Percentiles rank a stretch among this genome's conserved stretches.
phyloP scores from a whole-genome alignment of 106 monocot genomes.

The Dendrobium officinale region DNA sequence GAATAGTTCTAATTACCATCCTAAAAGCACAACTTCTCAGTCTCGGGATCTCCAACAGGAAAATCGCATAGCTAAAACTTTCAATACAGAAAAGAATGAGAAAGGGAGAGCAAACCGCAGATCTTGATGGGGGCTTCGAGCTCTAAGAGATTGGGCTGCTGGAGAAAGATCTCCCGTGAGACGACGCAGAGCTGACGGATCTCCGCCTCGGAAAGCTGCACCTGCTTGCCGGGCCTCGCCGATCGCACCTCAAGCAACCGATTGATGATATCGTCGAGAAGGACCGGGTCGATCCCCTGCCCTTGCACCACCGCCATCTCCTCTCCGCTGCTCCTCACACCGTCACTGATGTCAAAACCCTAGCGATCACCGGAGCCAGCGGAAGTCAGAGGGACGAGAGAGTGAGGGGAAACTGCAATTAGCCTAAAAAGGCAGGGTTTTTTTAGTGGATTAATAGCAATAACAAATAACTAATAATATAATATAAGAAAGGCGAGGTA shows the following conservation, averaged over 20 bases:
- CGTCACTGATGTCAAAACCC: slow-evolving; percentile 1
- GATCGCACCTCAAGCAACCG: slow-evolving; percentile 45
- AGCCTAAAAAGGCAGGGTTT: neutral
- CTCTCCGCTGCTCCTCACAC: slow-evolving; percentile 5
- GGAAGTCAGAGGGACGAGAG: neutral
- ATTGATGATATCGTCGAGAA: slow-evolving; percentile 47
- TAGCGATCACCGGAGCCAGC: neutral
- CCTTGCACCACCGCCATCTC: slow-evolving; percentile 13
- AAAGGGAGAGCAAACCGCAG: slow-evolving; percentile 29
- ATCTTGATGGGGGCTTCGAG: slow-evolving; percentile 67
- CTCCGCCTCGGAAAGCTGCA: slow-evolving; percentile 51
- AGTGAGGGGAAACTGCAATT: neutral
- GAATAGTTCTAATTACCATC: neutral
- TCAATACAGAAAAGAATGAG: neutral
- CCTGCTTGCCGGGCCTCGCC: slow-evolving; percentile 42
- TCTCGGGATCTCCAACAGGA: neutral
- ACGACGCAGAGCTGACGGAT: slow-evolving; percentile 43
- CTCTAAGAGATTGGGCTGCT: slow-evolving; percentile 47
- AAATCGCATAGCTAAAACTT: neutral
- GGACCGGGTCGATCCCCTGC: slow-evolving; percentile 28
- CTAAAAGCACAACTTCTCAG: neutral
- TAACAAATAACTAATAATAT: neutral
- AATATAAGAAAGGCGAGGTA: neutral
- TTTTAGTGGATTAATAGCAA: neutral
- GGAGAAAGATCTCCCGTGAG: slow-evolving; percentile 53